These are phyloP conservation scores for Phaseolus lunatus DNA, from an alignment of 306 rosid species.

Conservation along the genomic window DNA sequence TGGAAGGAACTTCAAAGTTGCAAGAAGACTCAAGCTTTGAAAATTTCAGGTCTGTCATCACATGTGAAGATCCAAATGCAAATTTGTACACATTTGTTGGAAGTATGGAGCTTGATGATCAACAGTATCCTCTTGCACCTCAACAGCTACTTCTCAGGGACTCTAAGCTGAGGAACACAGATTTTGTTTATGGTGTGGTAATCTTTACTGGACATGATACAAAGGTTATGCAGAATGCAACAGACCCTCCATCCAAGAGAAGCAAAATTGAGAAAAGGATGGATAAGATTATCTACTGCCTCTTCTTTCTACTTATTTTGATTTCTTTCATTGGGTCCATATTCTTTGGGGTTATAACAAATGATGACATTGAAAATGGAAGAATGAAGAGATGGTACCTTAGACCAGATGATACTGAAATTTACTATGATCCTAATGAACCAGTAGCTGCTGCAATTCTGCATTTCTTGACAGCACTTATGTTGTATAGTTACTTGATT, in stretches of 20 bases:
- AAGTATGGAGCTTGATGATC: conserved; percentile 68
- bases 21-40: conserved; percentile 69
- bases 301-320: conserved; percentile 67
- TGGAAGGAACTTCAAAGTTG: conserved; percentile 73
- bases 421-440: conserved; percentile 69
- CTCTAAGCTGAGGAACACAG: conserved; percentile 97
- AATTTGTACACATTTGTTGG: conserved; percentile 90
- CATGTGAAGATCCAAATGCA: conserved; percentile 98
- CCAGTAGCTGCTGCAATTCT: conserved; percentile 78
- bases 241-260: conserved; percentile 96
- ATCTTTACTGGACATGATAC: conserved; percentile 93
- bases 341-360: conserved; percentile 75
- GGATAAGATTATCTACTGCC: conserved; percentile 81
- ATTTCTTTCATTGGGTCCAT: conserved; percentile 73
- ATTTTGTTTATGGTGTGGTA: conserved; percentile 90
- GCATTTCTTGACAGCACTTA: conserved; percentile 81
- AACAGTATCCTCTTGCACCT: conserved; percentile 79
- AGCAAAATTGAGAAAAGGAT: conserved; percentile 90
- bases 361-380: conserved; percentile 67
- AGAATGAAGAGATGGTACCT: conserved; percentile 92
- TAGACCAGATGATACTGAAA: conserved; percentile 71
- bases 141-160: conserved; percentile 95
- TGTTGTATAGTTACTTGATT: conserved; percentile 90
- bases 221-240: conserved; percentile 95
- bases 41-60: conserved; percentile 74